Percentiles rank a stretch among this genome's conserved stretches.
Conservation (phyloP, 768 basidiomycete species). For the Termitomyces titanicus region DNA sequence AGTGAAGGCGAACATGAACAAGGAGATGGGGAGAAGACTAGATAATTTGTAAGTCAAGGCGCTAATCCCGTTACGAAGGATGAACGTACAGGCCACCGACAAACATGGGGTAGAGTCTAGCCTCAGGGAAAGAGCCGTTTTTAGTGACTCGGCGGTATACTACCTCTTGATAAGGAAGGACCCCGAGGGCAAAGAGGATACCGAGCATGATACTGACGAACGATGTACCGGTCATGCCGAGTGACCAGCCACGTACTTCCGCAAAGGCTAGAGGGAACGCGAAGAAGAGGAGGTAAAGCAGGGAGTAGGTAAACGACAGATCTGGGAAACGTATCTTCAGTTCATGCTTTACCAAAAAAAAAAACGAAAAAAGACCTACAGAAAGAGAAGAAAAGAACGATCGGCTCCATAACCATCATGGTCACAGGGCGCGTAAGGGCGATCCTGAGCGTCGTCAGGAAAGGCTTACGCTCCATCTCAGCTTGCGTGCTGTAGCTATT, state of each 20-base stretch:
- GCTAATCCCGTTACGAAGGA: background rate
- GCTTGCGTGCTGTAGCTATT: conserved; percentile 9
- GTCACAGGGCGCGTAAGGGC: conserved; percentile 8
- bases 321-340: conserved; percentile 16
- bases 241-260: conserved; percentile 35
- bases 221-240: conserved; percentile 36
- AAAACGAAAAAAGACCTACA: background rate
- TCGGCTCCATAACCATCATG: conserved; percentile 12
- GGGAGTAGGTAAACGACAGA: conserved; percentile 40
- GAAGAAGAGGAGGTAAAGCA: conserved; percentile 41
- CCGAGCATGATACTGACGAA: conserved; percentile 44
- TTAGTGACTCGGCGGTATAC: conserved; percentile 28
- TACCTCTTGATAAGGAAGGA: conserved; percentile 32
- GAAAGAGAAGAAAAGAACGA: conserved; percentile 14
- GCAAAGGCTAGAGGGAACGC: conserved; percentile 41
- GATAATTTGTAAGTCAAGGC: background rate
- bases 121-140: conserved; percentile 38
- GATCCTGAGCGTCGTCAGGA: conserved; percentile 2
- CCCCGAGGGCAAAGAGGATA: conserved; percentile 25
- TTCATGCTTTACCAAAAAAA: background rate
- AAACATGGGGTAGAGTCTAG: conserved; percentile 39
- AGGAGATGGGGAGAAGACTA: conserved; percentile 31
- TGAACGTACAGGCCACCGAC: conserved; percentile 31
- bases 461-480: conserved; percentile 7
- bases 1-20: conserved; percentile 44